Evolutionary conservation across 1,284 basidiomycete species (phyloP).

Genomic region (Mycena sp.): DNA sequence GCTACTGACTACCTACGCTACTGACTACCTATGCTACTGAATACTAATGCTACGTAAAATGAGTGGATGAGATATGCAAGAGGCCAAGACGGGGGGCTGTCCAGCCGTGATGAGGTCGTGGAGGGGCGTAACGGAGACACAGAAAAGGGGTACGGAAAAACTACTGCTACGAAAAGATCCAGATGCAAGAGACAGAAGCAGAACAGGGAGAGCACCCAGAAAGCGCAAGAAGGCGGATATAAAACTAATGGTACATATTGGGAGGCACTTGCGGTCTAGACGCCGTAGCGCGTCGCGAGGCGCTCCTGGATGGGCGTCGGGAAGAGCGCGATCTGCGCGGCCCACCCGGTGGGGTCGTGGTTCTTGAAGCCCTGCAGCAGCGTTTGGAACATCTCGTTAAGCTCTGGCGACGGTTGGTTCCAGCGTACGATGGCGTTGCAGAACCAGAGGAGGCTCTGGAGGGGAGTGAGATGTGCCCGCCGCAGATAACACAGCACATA

Average conservation of each 20-base stretch:
- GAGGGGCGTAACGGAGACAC: slow-evolving; percentile 23
- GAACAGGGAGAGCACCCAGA: not conserved
- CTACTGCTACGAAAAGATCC: slow-evolving; percentile 56
- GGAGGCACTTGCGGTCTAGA: slow-evolving; percentile 48
- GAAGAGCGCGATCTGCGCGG: slow-evolving; percentile 77
- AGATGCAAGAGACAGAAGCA: slow-evolving; percentile 51
- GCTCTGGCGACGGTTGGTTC: slow-evolving; percentile 88
- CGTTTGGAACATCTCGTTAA: slow-evolving; percentile 91
- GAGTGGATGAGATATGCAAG: slow-evolving; percentile 34
- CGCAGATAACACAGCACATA: slow-evolving; percentile 44
- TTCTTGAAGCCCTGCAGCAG: slow-evolving; percentile 87
- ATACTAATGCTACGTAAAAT: slow-evolving; percentile 61
- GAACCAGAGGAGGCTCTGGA: slow-evolving; percentile 91
- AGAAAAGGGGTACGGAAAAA: slow-evolving; percentile 9
- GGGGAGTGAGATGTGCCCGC: not conserved
- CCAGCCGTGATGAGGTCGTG: slow-evolving; percentile 13
- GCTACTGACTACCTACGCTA: slow-evolving; percentile 31
- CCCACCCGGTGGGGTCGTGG: slow-evolving; percentile 83
- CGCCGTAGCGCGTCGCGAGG: slow-evolving; percentile 78
- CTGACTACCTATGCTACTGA: slow-evolving; percentile 53
- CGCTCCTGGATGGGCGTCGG: slow-evolving; percentile 84
- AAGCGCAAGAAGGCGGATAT: slow-evolving; percentile 5
- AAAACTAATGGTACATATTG: slow-evolving; percentile 5
- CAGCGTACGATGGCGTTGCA: slow-evolving; percentile 97
- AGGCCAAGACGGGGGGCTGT: not conserved